Conservation (phyloP, 1,284 basidiomycete genomes). For the Trametes polyzona region DNA sequence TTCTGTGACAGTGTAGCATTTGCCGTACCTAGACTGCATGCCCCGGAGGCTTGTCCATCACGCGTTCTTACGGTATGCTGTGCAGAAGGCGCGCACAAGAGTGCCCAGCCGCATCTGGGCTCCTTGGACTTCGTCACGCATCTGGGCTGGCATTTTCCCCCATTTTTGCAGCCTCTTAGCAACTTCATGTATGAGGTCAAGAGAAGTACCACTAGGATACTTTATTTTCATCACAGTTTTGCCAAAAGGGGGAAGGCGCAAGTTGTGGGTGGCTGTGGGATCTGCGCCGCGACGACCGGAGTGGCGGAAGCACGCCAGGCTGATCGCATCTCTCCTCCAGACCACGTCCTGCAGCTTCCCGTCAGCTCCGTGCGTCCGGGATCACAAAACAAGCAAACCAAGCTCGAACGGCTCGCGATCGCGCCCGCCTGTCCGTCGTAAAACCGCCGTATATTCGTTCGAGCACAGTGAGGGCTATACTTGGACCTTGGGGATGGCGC, state of each 20-base stretch:
- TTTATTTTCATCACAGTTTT: not conserved
- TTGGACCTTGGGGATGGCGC: slow-evolving; percentile 1
- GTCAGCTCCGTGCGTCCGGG: not conserved
- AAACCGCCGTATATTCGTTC: slow-evolving; percentile 14
- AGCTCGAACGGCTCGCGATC: not conserved
- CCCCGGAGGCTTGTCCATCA: too few species aligned
- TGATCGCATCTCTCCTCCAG: not conserved
- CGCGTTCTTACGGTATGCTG: too few species aligned
- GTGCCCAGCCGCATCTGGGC: too few species aligned
- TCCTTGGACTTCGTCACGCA: too few species aligned
- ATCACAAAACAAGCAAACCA: not conserved
- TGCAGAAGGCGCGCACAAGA: too few species aligned
- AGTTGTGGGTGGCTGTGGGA: slow-evolving; percentile 16
- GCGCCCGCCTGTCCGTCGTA: slow-evolving; percentile 6
- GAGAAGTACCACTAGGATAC: too few species aligned
- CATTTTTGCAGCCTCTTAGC: too few species aligned
- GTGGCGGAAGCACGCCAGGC: not conserved
- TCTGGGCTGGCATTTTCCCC: too few species aligned
- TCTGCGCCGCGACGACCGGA: not conserved
- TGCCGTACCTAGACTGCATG: not conserved
- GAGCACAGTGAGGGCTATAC: not conserved
- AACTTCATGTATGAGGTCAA: too few species aligned
- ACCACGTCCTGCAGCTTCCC: not conserved
- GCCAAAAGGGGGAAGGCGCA: slow-evolving; percentile 8
- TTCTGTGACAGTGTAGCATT: not conserved